Percentiles rank a stretch among this genome's conserved stretches.
phyloP scores from a whole-genome alignment of 2,329 filamentous ascomycete species.

The Ciborinia camelliae region DNA sequence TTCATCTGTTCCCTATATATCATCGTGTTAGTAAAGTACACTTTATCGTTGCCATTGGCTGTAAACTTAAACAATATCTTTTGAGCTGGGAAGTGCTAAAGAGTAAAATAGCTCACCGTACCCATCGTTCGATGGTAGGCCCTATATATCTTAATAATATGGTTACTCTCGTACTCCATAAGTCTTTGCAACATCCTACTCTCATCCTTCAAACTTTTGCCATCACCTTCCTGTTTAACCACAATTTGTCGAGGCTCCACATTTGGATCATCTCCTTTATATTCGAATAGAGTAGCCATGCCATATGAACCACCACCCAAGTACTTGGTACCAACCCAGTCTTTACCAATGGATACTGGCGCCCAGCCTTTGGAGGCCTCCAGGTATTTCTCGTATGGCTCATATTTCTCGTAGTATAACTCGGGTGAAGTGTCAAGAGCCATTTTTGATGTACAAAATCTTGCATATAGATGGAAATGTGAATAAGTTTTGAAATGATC shows the following conservation, averaged over 20 bases:
- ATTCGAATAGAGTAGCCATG: slow-evolving; percentile 12
- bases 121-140: slow-evolving; percentile 13
- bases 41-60: no score
- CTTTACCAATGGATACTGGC: slow-evolving; percentile 4
- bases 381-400: neutral
- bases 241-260: neutral
- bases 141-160: slow-evolving; percentile 12
- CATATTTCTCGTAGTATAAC: no score
- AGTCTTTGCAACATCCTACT: slow-evolving; percentile 1
- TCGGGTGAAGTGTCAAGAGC: no score
- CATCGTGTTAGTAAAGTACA: neutral
- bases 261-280: neutral
- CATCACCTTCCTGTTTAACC: slow-evolving; percentile 9
- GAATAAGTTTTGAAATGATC: neutral
- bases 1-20: neutral
- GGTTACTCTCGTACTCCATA: slow-evolving; percentile 8
- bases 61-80: neutral
- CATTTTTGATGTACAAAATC: neutral
- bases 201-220: neutral
- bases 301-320: slow-evolving; percentile 9
- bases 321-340: slow-evolving; percentile 8
- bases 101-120: neutral
- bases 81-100: neutral
- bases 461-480: neutral
- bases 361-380: neutral